Percentiles rank a stretch among this genome's conserved stretches.
Conservation (phyloP, 1,284 basidiomycete genomes). For the Tetrapyrgos nigripes region DNA sequence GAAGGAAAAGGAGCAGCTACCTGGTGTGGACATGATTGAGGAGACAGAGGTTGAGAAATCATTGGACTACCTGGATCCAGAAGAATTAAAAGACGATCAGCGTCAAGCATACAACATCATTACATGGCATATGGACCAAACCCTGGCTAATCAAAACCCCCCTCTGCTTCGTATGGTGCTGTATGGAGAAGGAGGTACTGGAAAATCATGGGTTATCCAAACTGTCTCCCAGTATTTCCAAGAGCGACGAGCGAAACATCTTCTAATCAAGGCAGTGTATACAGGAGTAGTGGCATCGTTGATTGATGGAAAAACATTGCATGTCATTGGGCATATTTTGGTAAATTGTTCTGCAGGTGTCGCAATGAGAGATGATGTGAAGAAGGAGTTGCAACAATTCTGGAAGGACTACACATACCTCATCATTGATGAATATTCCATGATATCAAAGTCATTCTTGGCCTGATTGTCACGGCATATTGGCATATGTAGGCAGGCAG, state of each 20-base stretch:
- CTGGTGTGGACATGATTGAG: no score
- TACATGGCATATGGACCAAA: constrained; percentile 29
- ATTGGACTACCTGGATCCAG: no score
- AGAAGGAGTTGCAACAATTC: constrained; percentile 16
- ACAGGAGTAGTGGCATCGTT: constrained; percentile 42
- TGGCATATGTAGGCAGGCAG: constrained; percentile 19
- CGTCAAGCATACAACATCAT: constrained; percentile 37
- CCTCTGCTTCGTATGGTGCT: constrained; percentile 37
- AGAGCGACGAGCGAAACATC: neutral
- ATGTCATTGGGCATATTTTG: constrained; percentile 4
- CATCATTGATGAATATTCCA: constrained; percentile 42
- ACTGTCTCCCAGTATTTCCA: constrained; percentile 34
- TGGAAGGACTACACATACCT: constrained; percentile 33
- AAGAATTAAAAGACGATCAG: constrained; percentile 24
- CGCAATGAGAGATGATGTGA: constrained; percentile 8
- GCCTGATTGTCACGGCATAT: constrained; percentile 25
- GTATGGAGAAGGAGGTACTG: constrained; percentile 42
- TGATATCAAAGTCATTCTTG: constrained; percentile 36
- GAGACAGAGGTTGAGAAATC: no score
- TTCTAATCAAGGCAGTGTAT: constrained; percentile 37
- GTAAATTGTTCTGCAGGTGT: neutral
- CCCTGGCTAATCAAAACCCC: constrained; percentile 19
- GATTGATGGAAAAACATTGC: constrained; percentile 30
- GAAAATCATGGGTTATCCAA: constrained; percentile 44
- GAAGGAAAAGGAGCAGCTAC: no score